Evolutionary conservation across 768 basidiomycete genomes (phyloP).

Genomic region (Pisolithus albus): DNA sequence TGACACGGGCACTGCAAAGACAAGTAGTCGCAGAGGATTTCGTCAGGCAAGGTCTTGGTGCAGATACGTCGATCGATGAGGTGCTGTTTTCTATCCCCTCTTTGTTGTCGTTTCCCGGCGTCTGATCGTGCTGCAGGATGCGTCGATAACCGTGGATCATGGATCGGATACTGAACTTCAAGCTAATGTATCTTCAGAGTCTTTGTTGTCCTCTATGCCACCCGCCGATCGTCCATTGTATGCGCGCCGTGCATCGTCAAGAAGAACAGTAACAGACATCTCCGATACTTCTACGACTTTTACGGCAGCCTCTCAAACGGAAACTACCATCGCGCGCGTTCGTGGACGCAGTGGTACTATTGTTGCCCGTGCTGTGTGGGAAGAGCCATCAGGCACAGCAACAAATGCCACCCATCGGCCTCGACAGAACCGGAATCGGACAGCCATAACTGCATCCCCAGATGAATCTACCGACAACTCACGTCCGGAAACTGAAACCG

Average conservation of each 20-base stretch:
- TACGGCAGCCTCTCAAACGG: conserved; percentile 53
- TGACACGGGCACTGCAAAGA: conserved; percentile 52
- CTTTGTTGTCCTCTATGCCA: conserved; percentile 14
- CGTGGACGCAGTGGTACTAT: conserved; percentile 74
- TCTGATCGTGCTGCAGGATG: conserved; percentile 20
- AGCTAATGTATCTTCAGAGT: conserved; percentile 14
- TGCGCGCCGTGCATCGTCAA: conserved; percentile 20
- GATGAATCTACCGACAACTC: conserved; percentile 44
- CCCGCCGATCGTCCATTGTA: conserved; percentile 14
- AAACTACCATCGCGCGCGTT: conserved; percentile 48
- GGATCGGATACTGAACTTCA: conserved; percentile 18
- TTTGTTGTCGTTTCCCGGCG: background rate
- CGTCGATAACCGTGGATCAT: conserved; percentile 22
- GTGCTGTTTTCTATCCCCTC: conserved; percentile 13
- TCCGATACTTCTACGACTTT: conserved; percentile 63
- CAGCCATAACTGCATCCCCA: conserved; percentile 32
- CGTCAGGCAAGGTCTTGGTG: conserved; percentile 7
- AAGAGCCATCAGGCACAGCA: conserved; percentile 23
- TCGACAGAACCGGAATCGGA: conserved; percentile 26
- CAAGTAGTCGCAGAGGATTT: conserved; percentile 36
- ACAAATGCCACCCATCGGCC: conserved; percentile 21
- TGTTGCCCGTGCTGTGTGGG: conserved; percentile 60
- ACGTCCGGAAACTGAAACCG: conserved; percentile 68
- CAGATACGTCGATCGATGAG: conserved; percentile 15
- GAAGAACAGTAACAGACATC: conserved; percentile 52